Base-by-base conservation (phyloP, 2,329 filamentous ascomycete species). In the Cyclaneusma minus region DNA sequence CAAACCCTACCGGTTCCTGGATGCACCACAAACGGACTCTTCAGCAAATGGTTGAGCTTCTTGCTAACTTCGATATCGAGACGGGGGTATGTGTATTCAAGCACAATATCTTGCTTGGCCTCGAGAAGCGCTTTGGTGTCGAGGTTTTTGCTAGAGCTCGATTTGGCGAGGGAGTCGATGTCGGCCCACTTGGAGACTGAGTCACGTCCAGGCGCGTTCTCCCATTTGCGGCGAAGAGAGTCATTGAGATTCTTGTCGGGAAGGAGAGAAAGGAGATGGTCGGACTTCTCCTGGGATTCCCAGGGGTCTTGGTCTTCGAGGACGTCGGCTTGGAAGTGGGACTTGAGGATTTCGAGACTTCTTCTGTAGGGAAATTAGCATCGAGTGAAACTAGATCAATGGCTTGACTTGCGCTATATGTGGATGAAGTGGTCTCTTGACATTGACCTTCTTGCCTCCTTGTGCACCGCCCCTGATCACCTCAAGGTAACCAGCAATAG, bases 41-140 rank as follows among this genome's bases (percentile, higher is more conserved):
- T 98, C 41, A 98, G 73, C 64, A 98, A 70, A 64, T 98, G 89
- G 57, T 94, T 95, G 30, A 92, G 70, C 50, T 94, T 93, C 62
- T 95, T 95, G 47, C 80, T 89, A 48, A 98, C 89, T 52, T 93
- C 84, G 34, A 89, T 85, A 60, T 98, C 89, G 29, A 98, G 78
- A 20, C 89, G 77, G 3, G 89, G 89, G 52, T 98, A 98, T 5
- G 89, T 94, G 55, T 98, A 95, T 54, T 98, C 89, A 16, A 98
- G 68, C 3, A 95, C 75, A 34, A 98, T 80, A 47, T 95, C 89
- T 50, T 94, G 84, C 55, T 94, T 95, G 13, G 84, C 83, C 43
- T 94, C 82, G 6, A 78, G 65, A 8, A 98, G 64, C 3, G 75
- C 70, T 35, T 65, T 70, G 0, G 72, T 52, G 39, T 89, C 75